Conservation (phyloP, 495 filamentous ascomycete genomes). For the Copromyces sp. region DNA sequence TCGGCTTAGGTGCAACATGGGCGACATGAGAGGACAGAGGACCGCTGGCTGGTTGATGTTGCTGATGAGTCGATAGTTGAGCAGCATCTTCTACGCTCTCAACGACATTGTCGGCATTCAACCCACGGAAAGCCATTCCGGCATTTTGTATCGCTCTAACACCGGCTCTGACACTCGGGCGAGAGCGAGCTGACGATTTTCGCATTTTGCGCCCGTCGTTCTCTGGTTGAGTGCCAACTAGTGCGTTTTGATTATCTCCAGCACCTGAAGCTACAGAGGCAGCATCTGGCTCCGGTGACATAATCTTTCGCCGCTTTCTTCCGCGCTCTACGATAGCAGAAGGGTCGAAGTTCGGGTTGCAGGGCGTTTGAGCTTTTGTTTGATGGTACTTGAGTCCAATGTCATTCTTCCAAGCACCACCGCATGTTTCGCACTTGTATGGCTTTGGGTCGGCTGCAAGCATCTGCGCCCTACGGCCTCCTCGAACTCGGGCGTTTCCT, state of each 20-base stretch:
- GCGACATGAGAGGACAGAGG: not conserved
- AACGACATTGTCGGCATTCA: not conserved
- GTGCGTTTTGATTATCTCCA: conserved; percentile 28
- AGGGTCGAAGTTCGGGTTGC: conserved; percentile 40
- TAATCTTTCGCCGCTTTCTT: conserved; percentile 14
- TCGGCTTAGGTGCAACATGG: not conserved
- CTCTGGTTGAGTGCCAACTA: not conserved
- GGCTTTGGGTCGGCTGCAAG: conserved; percentile 12
- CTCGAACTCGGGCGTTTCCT: conserved; percentile 6
- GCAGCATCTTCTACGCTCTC: not conserved
- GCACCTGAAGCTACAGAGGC: conserved; percentile 23
- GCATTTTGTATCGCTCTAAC: not conserved
- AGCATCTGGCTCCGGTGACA: conserved; percentile 13
- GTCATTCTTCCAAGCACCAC: conserved; percentile 40
- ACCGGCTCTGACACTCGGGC: not conserved
- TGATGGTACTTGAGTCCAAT: conserved; percentile 44
- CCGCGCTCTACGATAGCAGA: conserved; percentile 11
- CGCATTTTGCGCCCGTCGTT: conserved; percentile 2
- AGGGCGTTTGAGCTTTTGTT: conserved; percentile 34
- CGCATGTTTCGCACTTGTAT: conserved; percentile 38
- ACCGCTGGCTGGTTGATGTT: not conserved
- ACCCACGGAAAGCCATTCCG: not conserved
- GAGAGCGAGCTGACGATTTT: conserved; percentile 3
- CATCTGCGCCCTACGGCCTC: conserved; percentile 10
- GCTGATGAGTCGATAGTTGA: not conserved